These are phyloP conservation scores for Rusavskia elegans DNA, from an alignment of 495 filamentous ascomycete genomes.

Conservation along the genomic window DNA sequence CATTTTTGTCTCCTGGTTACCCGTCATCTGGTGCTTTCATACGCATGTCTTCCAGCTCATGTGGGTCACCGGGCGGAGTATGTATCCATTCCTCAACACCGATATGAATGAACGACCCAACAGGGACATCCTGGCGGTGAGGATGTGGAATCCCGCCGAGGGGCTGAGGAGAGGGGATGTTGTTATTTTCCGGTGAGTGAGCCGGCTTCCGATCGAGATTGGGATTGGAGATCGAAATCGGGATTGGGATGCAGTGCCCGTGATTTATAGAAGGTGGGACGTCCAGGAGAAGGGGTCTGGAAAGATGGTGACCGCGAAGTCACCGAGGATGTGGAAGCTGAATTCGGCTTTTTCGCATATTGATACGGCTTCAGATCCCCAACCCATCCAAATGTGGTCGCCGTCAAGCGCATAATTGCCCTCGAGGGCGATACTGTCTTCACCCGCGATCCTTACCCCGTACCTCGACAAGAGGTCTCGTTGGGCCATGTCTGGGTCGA, in stretches of 20 bases:
- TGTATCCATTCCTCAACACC: constrained; percentile 64
- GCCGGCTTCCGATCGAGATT: too few species aligned
- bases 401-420: constrained; percentile 55
- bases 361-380: constrained; percentile 37
- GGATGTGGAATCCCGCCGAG: constrained; percentile 24
- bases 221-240: too few species aligned
- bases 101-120: constrained; percentile 35
- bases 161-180: constrained; percentile 36
- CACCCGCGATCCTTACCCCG: constrained; percentile 44
- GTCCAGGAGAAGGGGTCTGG: too few species aligned
- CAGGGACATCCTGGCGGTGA: constrained; percentile 32
- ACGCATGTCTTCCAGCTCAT: constrained; percentile 44
- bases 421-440: constrained; percentile 52
- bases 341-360: neutral
- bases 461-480: constrained; percentile 39
- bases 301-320: too few species aligned
- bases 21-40: constrained; percentile 48
- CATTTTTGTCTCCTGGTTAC: constrained; percentile 41
- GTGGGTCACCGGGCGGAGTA: constrained; percentile 50
- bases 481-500: constrained; percentile 67
- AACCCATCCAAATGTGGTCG: constrained; percentile 36
- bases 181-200: constrained; percentile 33
- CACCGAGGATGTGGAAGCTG: neutral
- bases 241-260: too few species aligned
- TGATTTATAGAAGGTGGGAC: too few species aligned